Evolutionary conservation across 108 stramenopile genomes (phyloP).

Genomic region (Pelagomonas calceolata): DNA sequence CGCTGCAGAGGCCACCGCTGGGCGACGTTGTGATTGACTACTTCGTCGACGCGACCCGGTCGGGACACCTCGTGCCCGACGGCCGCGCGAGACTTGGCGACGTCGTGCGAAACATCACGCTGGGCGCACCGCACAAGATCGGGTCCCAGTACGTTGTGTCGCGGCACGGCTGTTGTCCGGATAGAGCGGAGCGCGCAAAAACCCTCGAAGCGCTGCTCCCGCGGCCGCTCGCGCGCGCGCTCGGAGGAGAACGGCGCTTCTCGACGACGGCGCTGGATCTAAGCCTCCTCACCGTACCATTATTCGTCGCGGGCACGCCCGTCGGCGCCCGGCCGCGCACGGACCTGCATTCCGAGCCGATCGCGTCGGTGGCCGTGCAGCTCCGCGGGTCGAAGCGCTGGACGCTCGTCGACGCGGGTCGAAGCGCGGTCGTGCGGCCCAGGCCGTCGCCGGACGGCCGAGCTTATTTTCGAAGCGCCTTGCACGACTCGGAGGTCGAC

Average conservation of each 20-base stretch:
- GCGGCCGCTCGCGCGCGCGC: not conserved
- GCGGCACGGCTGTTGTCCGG: not conserved
- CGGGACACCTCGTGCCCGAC: not conserved
- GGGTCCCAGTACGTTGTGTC: not conserved
- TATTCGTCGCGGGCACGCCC: not conserved
- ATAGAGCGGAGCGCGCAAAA: not conserved
- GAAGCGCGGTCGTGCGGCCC: slow-evolving; percentile 44
- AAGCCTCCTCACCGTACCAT: not conserved
- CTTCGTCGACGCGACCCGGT: not conserved
- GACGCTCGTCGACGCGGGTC: slow-evolving; percentile 56
- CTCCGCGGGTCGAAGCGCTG: slow-evolving; percentile 48
- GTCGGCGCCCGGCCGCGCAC: slow-evolving; percentile 15
- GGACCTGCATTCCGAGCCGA: slow-evolving; percentile 68
- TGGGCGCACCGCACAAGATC: not conserved
- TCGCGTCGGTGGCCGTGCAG: slow-evolving; percentile 67
- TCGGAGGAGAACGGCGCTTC: not conserved
- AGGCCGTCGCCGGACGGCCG: slow-evolving; percentile 55
- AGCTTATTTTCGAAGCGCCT: slow-evolving; percentile 48
- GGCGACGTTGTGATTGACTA: not conserved
- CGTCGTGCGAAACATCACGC: not conserved
- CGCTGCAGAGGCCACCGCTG: not conserved
- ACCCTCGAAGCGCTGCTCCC: not conserved
- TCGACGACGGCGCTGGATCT: no score
- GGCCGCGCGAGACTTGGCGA: not conserved
- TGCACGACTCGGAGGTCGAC: slow-evolving; percentile 19